phyloP scores from a whole-genome alignment of 176 grass and related monocot species.

The Thalia dealbata region DNA sequence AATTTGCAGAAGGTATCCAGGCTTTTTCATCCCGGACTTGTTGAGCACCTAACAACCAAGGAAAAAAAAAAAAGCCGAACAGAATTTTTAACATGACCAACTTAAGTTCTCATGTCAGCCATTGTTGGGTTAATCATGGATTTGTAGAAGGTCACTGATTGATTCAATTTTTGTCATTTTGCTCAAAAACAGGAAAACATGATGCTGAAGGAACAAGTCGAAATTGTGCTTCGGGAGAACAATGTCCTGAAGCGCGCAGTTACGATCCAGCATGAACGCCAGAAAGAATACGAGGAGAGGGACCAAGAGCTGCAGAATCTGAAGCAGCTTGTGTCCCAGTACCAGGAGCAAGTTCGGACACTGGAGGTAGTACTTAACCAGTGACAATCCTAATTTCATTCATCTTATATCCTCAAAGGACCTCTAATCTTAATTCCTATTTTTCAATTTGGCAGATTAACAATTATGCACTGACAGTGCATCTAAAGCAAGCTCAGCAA shows the following conservation, averaged over 20 bases:
- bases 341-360: conserved; percentile 59
- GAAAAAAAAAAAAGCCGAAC: too few species aligned
- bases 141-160: too few species aligned
- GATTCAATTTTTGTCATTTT: neutral
- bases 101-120: too few species aligned
- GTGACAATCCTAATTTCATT: too few species aligned
- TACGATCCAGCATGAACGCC: conserved; percentile 59
- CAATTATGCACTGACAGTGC: conserved; percentile 2
- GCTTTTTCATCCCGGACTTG: neutral
- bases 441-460: conserved; percentile 2
- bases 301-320: conserved; percentile 47
- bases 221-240: conserved; percentile 40
- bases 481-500: neutral
- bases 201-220: conserved; percentile 50
- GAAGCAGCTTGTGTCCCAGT: conserved; percentile 53
- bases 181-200: conserved; percentile 34
- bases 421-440: neutral
- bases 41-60: too few species aligned
- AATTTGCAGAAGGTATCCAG: conserved; percentile 21
- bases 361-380: conserved; percentile 67
- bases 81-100: too few species aligned
- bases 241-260: conserved; percentile 63
- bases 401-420: too few species aligned
- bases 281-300: conserved; percentile 47
- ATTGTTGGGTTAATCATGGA: too few species aligned